Evolutionary conservation across 129 eudicot species (phyloP).

Genomic region (Escallonia rubra): DNA sequence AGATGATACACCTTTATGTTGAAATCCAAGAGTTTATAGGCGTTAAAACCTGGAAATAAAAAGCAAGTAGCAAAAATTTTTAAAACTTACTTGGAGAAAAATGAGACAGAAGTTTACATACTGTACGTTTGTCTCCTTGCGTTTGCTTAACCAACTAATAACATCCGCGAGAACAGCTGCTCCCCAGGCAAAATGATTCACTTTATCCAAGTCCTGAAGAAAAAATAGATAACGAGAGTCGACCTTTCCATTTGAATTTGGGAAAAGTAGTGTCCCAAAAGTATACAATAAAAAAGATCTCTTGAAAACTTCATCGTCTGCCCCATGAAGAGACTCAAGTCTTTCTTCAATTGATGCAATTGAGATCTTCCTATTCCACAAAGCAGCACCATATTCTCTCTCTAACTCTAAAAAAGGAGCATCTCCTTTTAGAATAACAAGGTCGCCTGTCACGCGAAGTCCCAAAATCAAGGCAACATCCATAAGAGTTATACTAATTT

Average conservation of each 20-base stretch:
- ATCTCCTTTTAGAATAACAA: slow-evolving; percentile 28
- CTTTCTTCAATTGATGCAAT: slow-evolving; percentile 32
- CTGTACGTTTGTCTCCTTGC: slow-evolving; percentile 29
- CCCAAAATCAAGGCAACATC: slow-evolving; percentile 62
- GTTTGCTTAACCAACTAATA: slow-evolving; percentile 23
- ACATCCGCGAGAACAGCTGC: slow-evolving; percentile 49
- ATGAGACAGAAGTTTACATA: slow-evolving; percentile 54
- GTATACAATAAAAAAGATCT: slow-evolving; percentile 39
- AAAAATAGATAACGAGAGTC: slow-evolving; percentile 53
- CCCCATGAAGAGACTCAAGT: slow-evolving; percentile 39
- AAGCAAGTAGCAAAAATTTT: not conserved
- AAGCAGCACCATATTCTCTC: slow-evolving; percentile 40
- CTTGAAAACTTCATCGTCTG: slow-evolving; percentile 37
- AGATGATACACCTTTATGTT: too few relatives aligned
- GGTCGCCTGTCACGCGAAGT: slow-evolving; percentile 42
- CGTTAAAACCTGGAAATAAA: not conserved
- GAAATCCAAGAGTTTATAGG: too few relatives aligned
- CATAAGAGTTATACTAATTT: slow-evolving; percentile 31
- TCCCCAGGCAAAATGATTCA: slow-evolving; percentile 53
- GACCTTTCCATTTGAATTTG: slow-evolving; percentile 42
- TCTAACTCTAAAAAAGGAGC: slow-evolving; percentile 30
- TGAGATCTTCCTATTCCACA: slow-evolving; percentile 24
- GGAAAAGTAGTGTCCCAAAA: slow-evolving; percentile 60
- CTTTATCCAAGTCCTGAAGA: slow-evolving; percentile 34
- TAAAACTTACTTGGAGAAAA: slow-evolving; percentile 60